Evolutionary conservation across 2,329 filamentous ascomycete species (phyloP).

Genomic region (Pseudogymnoascus sp.): DNA sequence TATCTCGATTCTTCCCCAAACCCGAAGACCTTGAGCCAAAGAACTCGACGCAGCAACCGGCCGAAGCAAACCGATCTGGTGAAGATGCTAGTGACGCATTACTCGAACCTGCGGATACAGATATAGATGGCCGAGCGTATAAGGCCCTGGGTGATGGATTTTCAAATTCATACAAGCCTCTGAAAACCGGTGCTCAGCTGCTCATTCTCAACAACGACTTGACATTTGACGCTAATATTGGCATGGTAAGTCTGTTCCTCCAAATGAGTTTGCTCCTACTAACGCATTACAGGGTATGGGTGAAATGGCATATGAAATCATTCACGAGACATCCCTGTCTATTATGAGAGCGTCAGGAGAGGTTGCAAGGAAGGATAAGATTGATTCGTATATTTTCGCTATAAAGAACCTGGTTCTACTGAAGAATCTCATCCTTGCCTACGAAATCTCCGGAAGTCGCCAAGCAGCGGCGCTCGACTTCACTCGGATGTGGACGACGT

Average conservation of each 20-base stretch:
- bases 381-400: conserved; percentile 84
- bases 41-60: not conserved
- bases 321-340: conserved; percentile 82
- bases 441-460: conserved; percentile 74
- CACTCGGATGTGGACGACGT: conserved; percentile 57
- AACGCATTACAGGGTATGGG: conserved; percentile 21
- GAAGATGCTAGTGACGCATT: not conserved
- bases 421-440: conserved; percentile 91
- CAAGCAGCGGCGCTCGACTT: conserved; percentile 53
- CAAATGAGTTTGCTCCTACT: conserved; percentile 12
- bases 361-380: conserved; percentile 65
- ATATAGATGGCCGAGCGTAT: conserved; percentile 12
- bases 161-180: conserved; percentile 14
- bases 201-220: conserved; percentile 15
- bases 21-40: conserved; percentile 12
- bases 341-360: conserved; percentile 69
- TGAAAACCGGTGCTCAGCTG: conserved; percentile 16
- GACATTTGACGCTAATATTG: conserved; percentile 12
- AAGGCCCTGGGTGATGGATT: conserved; percentile 12
- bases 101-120: conserved; percentile 11
- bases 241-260: conserved; percentile 20
- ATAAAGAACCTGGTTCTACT: conserved; percentile 91
- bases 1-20: conserved; percentile 35
- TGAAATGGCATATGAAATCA: conserved; percentile 71
- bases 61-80: not conserved